A percentile compares a stretch with the other conserved stretches of the same genome.
These are phyloP conservation scores for Casuarina cunninghamiana DNA, from an alignment of 306 rosid genomes.

Conservation along the genomic window DNA sequence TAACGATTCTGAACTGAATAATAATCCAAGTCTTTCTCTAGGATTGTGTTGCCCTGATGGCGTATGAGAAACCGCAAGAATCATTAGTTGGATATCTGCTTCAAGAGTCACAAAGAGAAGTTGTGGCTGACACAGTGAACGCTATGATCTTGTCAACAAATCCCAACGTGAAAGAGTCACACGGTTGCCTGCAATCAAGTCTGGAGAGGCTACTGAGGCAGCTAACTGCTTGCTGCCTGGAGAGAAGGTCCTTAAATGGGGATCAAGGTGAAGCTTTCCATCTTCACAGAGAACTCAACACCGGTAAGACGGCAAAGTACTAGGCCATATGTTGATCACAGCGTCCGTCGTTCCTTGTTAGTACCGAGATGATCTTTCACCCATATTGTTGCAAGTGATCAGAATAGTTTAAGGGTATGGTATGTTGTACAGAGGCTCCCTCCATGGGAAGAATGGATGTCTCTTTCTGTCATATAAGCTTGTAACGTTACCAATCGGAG, in stretches of 20 bases:
- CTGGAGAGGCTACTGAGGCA: slow-evolving; percentile 87
- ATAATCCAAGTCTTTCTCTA: slow-evolving; percentile 23
- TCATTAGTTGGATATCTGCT: slow-evolving; percentile 88
- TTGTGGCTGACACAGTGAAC: slow-evolving; percentile 90
- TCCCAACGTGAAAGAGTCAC: slow-evolving; percentile 66
- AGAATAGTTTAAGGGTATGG: neutral
- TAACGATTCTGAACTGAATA: slow-evolving; percentile 1
- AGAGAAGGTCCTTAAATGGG: slow-evolving; percentile 71
- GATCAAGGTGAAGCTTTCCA: slow-evolving; percentile 93
- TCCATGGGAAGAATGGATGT: neutral
- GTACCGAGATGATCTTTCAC: slow-evolving; percentile 15
- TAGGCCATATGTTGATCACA: slow-evolving; percentile 26
- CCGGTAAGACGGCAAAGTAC: slow-evolving; percentile 51
- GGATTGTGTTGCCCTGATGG: slow-evolving; percentile 96
- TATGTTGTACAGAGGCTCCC: slow-evolving; percentile 24
- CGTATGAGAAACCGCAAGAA: slow-evolving; percentile 77
- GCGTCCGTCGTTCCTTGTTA: slow-evolving; percentile 22
- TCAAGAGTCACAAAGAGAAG: slow-evolving; percentile 78
- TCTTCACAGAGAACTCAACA: slow-evolving; percentile 67
- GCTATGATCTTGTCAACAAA: slow-evolving; percentile 86
- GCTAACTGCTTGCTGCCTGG: slow-evolving; percentile 87
- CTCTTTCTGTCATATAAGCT: neutral
- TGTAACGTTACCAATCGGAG: neutral
- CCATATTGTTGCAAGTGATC: slow-evolving; percentile 16
- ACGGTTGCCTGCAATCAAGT: slow-evolving; percentile 60